phyloP scores from a whole-genome alignment of 768 basidiomycete species.

The Naganishia friedmannii region DNA sequence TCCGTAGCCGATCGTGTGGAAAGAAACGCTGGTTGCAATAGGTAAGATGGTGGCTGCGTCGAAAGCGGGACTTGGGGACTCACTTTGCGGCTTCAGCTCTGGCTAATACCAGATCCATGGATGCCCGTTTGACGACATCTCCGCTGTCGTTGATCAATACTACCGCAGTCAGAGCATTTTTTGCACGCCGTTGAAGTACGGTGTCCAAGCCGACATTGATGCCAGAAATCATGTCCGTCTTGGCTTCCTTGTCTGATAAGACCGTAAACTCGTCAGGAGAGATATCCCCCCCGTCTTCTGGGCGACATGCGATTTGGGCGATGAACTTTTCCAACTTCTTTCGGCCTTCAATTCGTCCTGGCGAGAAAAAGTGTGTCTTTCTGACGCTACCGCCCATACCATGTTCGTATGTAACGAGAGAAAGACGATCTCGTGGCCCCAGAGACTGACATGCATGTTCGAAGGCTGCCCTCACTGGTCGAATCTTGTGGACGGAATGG shows the following conservation, averaged over 20 bases:
- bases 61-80: constrained; percentile 22
- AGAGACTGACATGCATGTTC: constrained; percentile 79
- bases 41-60: neutral
- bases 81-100: constrained; percentile 89
- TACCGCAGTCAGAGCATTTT: constrained; percentile 87
- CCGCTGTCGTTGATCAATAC: constrained; percentile 87
- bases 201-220: constrained; percentile 96
- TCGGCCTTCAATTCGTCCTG: constrained; percentile 68
- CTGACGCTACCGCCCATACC: constrained; percentile 76
- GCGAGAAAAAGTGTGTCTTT: constrained; percentile 86
- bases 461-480: constrained; percentile 81
- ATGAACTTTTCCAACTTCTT: constrained; percentile 72
- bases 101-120: constrained; percentile 97
- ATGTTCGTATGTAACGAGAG: constrained; percentile 88
- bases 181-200: constrained; percentile 86
- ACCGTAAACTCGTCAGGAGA: constrained; percentile 66
- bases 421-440: constrained; percentile 73
- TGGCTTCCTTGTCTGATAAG: constrained; percentile 78
- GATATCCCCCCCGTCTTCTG: constrained; percentile 41
- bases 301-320: constrained; percentile 59
- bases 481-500: constrained; percentile 75
- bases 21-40: constrained; percentile 54
- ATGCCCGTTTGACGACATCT: constrained; percentile 85
- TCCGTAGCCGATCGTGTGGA: constrained; percentile 95
- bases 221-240: constrained; percentile 96